Base-by-base conservation (phyloP, 768 basidiomycete species). In the Psilocybe tampanensis region DNA sequence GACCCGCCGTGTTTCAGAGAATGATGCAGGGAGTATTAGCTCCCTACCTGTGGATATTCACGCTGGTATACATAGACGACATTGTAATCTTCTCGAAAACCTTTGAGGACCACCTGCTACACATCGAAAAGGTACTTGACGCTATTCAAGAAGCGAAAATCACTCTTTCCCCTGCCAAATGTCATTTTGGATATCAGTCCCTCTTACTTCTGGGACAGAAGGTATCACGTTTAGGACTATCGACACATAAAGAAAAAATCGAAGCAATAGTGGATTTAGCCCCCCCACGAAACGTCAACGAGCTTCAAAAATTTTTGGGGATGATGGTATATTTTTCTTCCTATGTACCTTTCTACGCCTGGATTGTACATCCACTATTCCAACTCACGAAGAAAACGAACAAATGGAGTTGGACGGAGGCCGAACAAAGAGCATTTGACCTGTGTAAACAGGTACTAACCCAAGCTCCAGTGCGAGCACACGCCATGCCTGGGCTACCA, bases 21-120 rank as follows among this genome's bases (percentile, higher is more conserved):
- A 58, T 75, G 0, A 78, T 79, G 75, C 72, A 76, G 36, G 52
- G 50, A 6, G 54, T 75, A 0, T 58, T 76, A 2, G 61, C 70
- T 0, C 71, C 68, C 0, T 75, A 59, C 50, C 54, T 76, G 7
- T 75, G 74, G 73, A 43, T 74, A 2, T 74, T 75, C 39, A 48
- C 68, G 0, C 48, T 74, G 8, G 75, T 76, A 0, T 79, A 78
- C 47, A 74, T 77, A 12, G 72, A 79, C 44, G 69, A 78, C 42
- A 76, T 77, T 0, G 64, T 76, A 0, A 62, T 75, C 0, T 76
- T 64, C 44, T 70, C 68, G 0, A 47, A 49, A 26, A 55, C 54
- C 0, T 65, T 63, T 2, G 57, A 72, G 0, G 65, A 75, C 1
- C 72, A 77, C 44, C 1, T 68, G 0, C 4, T 47, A 1, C 70